Evolutionary conservation across 768 basidiomycete species (phyloP), one percentile per base, ranked within the genome.

Genomic region (Leccinum incarnatum): DNA sequence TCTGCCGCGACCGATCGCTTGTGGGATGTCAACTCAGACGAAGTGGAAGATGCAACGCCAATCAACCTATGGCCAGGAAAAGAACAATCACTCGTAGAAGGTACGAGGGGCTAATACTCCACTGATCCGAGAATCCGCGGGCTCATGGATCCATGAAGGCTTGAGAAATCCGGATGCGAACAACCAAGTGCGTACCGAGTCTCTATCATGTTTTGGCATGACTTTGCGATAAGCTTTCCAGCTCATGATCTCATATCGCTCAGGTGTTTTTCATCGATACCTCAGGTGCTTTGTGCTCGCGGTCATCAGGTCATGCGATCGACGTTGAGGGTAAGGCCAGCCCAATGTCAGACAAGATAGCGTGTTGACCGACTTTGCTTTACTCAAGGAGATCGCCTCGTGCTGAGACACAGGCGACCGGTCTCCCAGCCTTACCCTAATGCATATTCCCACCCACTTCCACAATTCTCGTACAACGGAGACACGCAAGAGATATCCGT

Each of bases 251-350:
- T 53, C 32, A 23, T 51, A 4, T 49, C n/a, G 7, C 34, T 42
- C 54, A 93, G 88, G 88, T 93, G 17, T 93, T 92, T 75, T 93
- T 90, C 75, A 82, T 93, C 54, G 92, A 94, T 69, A 80, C 82
- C 2, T 82, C 83, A 19, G 91, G 92, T 19, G 84, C 84, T 10
- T 72, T 93, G 45, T 93, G 89, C 69, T 90, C 91, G 9, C 81
- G 88, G 63, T 81, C 84, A 4, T 83, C 91, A 15, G 92, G 92
- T 0, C 91, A 93, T 72, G 92, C 91, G 8, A 75, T 94, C 37
- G 91, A 94, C 65, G 73, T 93, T 36, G 84, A 93, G 78, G 82
- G 91, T 87, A 71, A 23, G 74, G 61, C 15, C 19, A 49, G 51
- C 37, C 29, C 25, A 19, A 6, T 52, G 29, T 5, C 50, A 50